Evolutionary conservation across 176 grass and related monocot genomes (phyloP).

Genomic region (Themeda triandra): DNA sequence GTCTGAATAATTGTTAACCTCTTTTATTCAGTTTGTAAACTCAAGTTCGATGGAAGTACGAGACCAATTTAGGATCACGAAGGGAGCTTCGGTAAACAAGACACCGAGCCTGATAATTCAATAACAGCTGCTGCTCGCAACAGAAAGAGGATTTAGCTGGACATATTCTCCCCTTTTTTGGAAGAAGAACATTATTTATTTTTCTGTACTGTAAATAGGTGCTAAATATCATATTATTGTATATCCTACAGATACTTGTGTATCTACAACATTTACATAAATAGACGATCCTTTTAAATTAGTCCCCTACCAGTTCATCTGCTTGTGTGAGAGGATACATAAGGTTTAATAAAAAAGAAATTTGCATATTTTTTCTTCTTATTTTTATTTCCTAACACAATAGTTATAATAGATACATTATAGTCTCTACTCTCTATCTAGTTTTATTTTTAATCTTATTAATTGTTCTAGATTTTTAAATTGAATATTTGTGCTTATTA

Average conservation of each 20-base stretch:
- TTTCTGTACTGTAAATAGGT: constrained; percentile 7
- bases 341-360: too few relatives aligned
- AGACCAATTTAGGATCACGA: constrained; percentile 71
- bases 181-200: not conserved
- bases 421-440: too few relatives aligned
- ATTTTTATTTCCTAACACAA: too few relatives aligned
- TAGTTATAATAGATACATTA: too few relatives aligned
- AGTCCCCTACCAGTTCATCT: too few relatives aligned
- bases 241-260: not conserved
- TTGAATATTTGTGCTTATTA: not conserved
- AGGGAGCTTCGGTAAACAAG: constrained; percentile 2
- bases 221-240: not conserved
- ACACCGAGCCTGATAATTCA: constrained; percentile 19
- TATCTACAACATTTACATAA: not conserved
- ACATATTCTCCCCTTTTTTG: not conserved
- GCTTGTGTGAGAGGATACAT: too few relatives aligned
- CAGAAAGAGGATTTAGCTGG: not conserved
- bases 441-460: too few relatives aligned
- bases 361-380: too few relatives aligned
- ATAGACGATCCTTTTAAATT: not conserved
- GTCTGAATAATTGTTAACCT: not conserved
- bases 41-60: constrained; percentile 57
- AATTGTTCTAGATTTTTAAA: not conserved
- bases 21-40: constrained; percentile 67
- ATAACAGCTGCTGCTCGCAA: not conserved